Conservation (phyloP, 257 asterid genomes). For the Nicotiana obtusifolia region DNA sequence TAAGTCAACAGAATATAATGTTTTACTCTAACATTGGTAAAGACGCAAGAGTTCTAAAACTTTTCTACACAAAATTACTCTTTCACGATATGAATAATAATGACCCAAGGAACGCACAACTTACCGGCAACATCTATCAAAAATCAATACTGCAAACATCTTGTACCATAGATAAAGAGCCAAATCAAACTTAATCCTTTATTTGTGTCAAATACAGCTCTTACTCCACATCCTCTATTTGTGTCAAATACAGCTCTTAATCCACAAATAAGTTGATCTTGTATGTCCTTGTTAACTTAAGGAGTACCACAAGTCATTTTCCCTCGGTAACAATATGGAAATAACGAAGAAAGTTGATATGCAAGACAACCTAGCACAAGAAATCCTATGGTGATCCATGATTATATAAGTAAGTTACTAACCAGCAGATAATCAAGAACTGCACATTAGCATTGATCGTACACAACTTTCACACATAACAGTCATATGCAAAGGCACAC, state of each 20-base stretch:
- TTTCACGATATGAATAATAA: not conserved
- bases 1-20: not conserved
- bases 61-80: not conserved
- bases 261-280: not conserved
- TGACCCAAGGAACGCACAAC: not conserved
- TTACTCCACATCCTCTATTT: not conserved
- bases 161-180: not conserved
- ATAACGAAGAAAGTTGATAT: not conserved
- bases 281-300: not conserved
- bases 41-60: not conserved
- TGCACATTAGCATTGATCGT: not conserved
- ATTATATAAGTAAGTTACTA: not conserved
- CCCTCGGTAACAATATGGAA: not conserved
- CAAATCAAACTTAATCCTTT: not conserved
- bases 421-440: conserved; percentile 8
- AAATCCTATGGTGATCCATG: not conserved
- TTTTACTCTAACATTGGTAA: not conserved
- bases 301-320: not conserved
- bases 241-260: not conserved
- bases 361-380: not conserved
- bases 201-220: not conserved
- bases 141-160: not conserved
- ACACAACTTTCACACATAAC: not conserved
- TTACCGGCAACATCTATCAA: not conserved
- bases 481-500: not conserved